Percentiles rank a stretch among this genome's conserved stretches.
Evolutionary conservation across 371 early-diverging fungal genomes (phyloP).

Genomic region (Mucor plumbeus): DNA sequence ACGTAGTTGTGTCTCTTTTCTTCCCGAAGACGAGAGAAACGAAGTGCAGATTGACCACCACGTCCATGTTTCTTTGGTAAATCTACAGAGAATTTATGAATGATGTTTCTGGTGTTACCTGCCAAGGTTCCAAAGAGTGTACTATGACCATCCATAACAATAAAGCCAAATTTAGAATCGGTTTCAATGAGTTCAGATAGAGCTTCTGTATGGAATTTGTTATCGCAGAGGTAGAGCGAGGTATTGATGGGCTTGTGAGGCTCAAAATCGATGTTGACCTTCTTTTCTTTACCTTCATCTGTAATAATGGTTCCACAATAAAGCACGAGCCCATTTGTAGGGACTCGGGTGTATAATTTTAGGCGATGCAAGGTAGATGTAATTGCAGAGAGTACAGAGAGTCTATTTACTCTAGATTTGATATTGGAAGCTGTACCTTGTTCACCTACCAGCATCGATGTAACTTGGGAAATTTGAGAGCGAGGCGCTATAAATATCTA

Average conservation of each 20-base stretch:
- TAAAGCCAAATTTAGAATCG: constrained; percentile 98
- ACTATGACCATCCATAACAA: constrained; percentile 99
- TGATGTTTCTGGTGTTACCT: constrained; percentile 96
- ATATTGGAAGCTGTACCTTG: constrained; percentile 99
- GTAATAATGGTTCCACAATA: constrained; percentile 98
- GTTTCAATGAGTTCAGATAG: constrained; percentile 92
- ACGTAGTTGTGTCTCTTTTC: constrained; percentile 99
- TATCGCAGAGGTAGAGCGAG: constrained; percentile 99
- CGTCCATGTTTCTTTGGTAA: constrained; percentile 99
- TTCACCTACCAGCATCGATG: constrained; percentile 98
- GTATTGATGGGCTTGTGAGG: constrained; percentile 99
- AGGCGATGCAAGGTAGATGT: constrained; percentile 98
- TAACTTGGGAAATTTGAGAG: constrained; percentile 93
- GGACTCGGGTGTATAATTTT: constrained; percentile 93
- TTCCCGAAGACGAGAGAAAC: constrained; percentile 99
- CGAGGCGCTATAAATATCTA: constrained; percentile 68
- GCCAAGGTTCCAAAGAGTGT: constrained; percentile 96
- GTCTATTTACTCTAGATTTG: constrained; percentile 98
- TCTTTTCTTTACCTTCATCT: constrained; percentile 99
- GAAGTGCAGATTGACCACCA: constrained; percentile 99
- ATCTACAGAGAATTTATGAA: constrained; percentile 96
- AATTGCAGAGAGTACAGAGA: constrained; percentile 98
- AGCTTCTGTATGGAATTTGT: constrained; percentile 99
- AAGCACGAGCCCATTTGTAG: constrained; percentile 93
- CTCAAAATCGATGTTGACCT: constrained; percentile 98